phyloP scores from a whole-genome alignment of 306 rosid genomes.

The Pyrus communis region DNA sequence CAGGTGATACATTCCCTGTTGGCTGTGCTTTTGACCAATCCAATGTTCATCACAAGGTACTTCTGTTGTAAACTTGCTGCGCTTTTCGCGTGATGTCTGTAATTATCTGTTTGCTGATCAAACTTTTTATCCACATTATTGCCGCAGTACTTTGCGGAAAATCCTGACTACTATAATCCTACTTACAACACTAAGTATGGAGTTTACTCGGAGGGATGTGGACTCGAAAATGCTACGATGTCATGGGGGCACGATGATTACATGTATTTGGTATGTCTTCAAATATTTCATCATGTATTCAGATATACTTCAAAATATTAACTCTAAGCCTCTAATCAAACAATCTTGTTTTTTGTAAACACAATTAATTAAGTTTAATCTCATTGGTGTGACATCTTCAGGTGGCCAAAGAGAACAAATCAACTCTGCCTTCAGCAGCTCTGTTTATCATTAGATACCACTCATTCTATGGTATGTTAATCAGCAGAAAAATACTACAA shows the following conservation, averaged over 20 bases:
- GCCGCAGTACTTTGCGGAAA: constrained; percentile 57
- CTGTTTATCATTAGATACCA: constrained; percentile 80
- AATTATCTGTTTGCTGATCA: not conserved
- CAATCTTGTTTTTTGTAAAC: not conserved
- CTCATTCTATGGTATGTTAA: constrained; percentile 60
- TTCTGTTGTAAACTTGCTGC: not conserved
- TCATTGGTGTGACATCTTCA: constrained; percentile 9
- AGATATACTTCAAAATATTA: too few species aligned
- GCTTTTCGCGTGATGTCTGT: not conserved
- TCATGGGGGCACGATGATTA: constrained; percentile 96
- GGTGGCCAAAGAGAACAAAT: constrained; percentile 67
- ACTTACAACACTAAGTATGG: constrained; percentile 59
- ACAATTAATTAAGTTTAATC: not conserved
- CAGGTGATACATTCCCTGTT: constrained; percentile 78
- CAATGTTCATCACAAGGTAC: constrained; percentile 70
- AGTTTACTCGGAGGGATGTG: constrained; percentile 57
- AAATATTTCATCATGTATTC: not conserved
- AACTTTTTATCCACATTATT: not conserved
- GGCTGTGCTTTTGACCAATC: constrained; percentile 77
- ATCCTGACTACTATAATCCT: constrained; percentile 43
- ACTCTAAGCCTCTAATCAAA: not conserved
- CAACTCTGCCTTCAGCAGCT: constrained; percentile 73
- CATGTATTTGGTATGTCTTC: constrained; percentile 58
- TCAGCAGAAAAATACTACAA: not conserved
- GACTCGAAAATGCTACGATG: constrained; percentile 72